These are phyloP conservation scores for Aspergillus nidulans DNA, from an alignment of 495 filamentous ascomycete species.

Conservation along the genomic window DNA sequence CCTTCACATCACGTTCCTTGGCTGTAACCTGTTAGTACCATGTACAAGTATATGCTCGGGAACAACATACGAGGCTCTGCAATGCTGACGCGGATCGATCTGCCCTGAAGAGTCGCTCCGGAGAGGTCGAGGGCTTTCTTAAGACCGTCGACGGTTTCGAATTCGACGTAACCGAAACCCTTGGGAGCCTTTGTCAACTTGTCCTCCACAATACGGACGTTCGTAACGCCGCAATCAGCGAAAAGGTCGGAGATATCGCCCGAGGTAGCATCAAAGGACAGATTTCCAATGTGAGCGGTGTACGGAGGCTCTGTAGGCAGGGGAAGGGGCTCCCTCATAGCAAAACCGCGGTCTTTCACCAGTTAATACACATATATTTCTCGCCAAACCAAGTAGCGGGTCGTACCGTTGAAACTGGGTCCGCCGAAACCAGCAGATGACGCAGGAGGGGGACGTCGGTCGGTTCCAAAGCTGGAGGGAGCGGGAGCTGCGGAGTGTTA, in stretches of 20 bases:
- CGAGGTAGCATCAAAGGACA: slow-evolving; percentile 85
- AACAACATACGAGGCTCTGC: slow-evolving; percentile 72
- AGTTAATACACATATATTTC: slow-evolving; percentile 11
- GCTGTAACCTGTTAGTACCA: slow-evolving; percentile 40
- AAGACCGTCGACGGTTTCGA: slow-evolving; percentile 79
- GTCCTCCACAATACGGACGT: slow-evolving; percentile 93
- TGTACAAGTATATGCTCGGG: not conserved
- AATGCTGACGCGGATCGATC: slow-evolving; percentile 82
- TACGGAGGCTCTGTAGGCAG: slow-evolving; percentile 88
- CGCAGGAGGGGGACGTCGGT: slow-evolving; percentile 40
- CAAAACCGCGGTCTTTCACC: slow-evolving; percentile 52
- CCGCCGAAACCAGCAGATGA: slow-evolving; percentile 41
- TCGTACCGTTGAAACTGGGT: slow-evolving; percentile 33
- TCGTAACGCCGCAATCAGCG: slow-evolving; percentile 73
- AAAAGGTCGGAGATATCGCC: slow-evolving; percentile 83
- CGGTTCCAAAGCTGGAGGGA: slow-evolving; percentile 36
- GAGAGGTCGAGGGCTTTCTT: slow-evolving; percentile 85
- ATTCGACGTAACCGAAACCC: slow-evolving; percentile 97
- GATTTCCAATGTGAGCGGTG: slow-evolving; percentile 93
- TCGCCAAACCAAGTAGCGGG: slow-evolving; percentile 11
- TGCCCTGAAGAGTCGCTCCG: slow-evolving; percentile 73
- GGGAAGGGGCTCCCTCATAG: slow-evolving; percentile 73
- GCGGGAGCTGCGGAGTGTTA: slow-evolving; percentile 33
- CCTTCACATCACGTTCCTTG: slow-evolving; percentile 57
- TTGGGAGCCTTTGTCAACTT: slow-evolving; percentile 87